Base-by-base conservation (phyloP, 139 green algal species). In the Tetraselmis chui region DNA sequence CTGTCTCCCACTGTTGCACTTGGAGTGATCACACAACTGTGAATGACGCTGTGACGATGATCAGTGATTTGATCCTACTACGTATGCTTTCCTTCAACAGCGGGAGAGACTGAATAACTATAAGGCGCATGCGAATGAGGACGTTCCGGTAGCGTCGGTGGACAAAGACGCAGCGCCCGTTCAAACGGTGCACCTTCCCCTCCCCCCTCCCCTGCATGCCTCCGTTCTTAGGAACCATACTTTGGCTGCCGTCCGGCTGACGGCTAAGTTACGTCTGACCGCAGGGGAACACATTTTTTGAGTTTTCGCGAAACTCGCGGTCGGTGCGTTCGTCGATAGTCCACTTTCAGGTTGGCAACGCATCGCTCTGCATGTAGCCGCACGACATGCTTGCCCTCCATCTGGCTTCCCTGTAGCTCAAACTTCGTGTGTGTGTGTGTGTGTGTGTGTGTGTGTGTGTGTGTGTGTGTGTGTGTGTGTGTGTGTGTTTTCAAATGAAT, bases 311-410 rank as follows among this genome's bases (percentile, higher is more conserved):
- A 59, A 98, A 98, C 89, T 89, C 85, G 81, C 88, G 92, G 0
- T 59, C 76, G 22, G 90, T 97, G 1, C 85, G 87, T 2, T 86
- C 85, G 75, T 91, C 86, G 74, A 97, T 97, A 32, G 91, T 96
- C 67, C 94, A 98, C 86, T 98, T 98, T 84, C 94, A 98, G 90
- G 81, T 85, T 31, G 28, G 76, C 26, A 45, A 74, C 31, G 45
- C 45, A 29, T 79, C 76, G 23, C 28, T 28, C n/a, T 29, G 29
- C 5, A 79, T n/a, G n/a, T n/a, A n/a, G n/a, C n/a, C n/a, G n/a
- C n/a, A n/a, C n/a, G n/a, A n/a, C n/a, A n/a, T n/a, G 23, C n/a
- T 1, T 79, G n/a, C 45, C 76, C n/a, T 2, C 28, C 76, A 26
- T 29, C 76, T 29, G 29, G 2, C 23, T 79, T 29, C 45, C 45